Conservation (phyloP, 108 stramenopile genomes). For the Parmales sp. region DNA sequence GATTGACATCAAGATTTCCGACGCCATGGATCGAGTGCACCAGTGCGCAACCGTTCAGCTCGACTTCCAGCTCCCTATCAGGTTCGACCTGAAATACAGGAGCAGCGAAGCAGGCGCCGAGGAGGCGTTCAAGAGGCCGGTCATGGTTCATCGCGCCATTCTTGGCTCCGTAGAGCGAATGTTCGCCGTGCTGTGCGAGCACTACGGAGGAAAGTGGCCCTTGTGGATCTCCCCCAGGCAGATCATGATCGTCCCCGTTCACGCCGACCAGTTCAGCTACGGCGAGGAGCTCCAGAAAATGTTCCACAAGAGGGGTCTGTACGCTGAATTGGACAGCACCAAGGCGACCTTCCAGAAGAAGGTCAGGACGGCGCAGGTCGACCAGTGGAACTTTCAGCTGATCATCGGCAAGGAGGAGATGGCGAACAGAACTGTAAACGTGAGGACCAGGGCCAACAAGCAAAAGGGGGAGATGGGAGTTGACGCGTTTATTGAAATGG, state of each 20-base stretch:
- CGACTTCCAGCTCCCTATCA: conserved; percentile 98
- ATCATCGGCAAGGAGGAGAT: conserved; percentile 90
- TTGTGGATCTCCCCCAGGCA: conserved; percentile 98
- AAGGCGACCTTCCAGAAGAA: conserved; percentile 96
- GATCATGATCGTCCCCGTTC: conserved; percentile 90
- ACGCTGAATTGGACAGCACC: conserved; percentile 82
- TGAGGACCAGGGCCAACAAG: conserved; percentile 83
- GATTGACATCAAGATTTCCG: conserved; percentile 99
- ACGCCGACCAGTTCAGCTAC: conserved; percentile 69
- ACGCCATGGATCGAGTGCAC: conserved; percentile 97
- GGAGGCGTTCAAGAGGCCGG: conserved; percentile 81
- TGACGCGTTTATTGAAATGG: conserved; percentile 61
- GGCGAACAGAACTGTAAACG: conserved; percentile 73
- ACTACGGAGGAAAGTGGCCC: conserved; percentile 98
- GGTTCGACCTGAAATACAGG: conserved; percentile 74
- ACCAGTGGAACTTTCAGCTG: conserved; percentile 96
- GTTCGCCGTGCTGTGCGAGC: conserved; percentile 98
- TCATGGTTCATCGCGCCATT: conserved; percentile 99
- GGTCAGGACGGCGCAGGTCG: conserved; percentile 88
- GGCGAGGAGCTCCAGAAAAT: conserved; percentile 64
- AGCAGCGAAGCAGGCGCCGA: conserved; percentile 30
- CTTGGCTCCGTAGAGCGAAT: conserved; percentile 97
- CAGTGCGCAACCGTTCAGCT: conserved; percentile 99
- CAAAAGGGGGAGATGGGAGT: conserved; percentile 83
- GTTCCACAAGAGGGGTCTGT: conserved; percentile 82